Base-by-base conservation (phyloP, 345 rosid genomes). In the Bruguiera parviflora region DNA sequence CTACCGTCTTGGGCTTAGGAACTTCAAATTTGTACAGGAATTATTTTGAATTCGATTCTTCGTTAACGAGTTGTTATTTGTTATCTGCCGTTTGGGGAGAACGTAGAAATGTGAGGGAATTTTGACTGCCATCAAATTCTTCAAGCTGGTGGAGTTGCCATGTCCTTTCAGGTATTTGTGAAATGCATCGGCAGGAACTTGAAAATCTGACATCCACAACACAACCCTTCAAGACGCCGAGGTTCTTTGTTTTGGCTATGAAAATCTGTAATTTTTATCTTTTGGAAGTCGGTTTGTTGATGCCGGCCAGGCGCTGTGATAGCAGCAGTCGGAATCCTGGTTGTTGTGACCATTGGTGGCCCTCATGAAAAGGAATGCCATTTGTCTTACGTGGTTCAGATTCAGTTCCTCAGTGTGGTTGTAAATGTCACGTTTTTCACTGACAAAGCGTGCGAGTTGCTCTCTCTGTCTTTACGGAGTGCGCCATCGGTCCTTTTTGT, bases 361-460 rank as follows among this genome's bases (percentile, higher is more conserved):
- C 91, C 92, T 80, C 92, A 86, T 82, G 98, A 87, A 71, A 90
- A 90, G 97, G 98, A 92, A 82, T 39, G 31, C 59, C 49, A 43
- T 13, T 43, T 39, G 15, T 43, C 49, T 43, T 43, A 43, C 0
- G 49, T 3, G 18, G 4, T 11, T 11, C 10, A 39, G 10, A 2
- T 39, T 39, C 46, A 39, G 46, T 39, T 10, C 3, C 46, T 10
- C 46, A 9, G 2, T 10, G 46, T 9, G 9, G 46, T 39, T 39
- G 15, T 10, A 39, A 39, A 39, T 11, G 46, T 39, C 2, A 39
- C 2, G 10, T 39, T 39, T 39, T 39, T 39, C 15, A 9, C 28
- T 27, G 28, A 27, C 46, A 39, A 39, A 13, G 3, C 10, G 15
- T 39, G 46, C 10, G 46, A 9, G 46, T 11, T 39, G 46, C 46